Evolutionary conservation across 176 grass and related monocot species (phyloP), one percentile per base, ranked within the genome.

Genomic region (Ensete ventricosum): DNA sequence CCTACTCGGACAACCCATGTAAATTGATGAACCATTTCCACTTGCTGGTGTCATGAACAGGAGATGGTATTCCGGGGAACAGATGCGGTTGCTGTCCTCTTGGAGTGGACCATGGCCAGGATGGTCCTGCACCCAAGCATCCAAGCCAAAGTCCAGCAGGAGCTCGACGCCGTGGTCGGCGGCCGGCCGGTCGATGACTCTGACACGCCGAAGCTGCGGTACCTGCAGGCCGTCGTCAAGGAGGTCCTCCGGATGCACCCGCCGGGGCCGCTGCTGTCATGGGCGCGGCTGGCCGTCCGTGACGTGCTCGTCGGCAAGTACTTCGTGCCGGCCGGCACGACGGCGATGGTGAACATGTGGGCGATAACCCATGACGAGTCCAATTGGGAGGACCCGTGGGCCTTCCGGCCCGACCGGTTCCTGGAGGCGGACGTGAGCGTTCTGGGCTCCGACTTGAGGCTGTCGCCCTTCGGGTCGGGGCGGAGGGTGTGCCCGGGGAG

Each of bases 291-390:
- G 0, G 77, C 81, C 0, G 55, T 65, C 10, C 69, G 9, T 0
- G 86, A 81, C 34, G 9, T 71, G 26, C 50, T 1, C 0, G 75
- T 88, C 1, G 75, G 29, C 9, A 88, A 88, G 55, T 53, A 74
- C 55, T 25, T 84, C 1, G 55, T 88, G 8, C 82, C 70, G 0
- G 69, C 78, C 0, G 86, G 82, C 1, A 88, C 86, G 0, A 88
- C 70, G 1, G 79, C 82, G 0, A 81, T 88, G 82, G 86, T 88
- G 78, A 88, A 84, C 55, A 84, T 88, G 86, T 88, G 79, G 86
- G 79, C 82, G 16, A 88, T 88, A 13, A 27, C 82, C 0, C 86
- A 88, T 8, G 86, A 88, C 14, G 75, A 55, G 69, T 27, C 79
- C 1, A 59, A 78, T 14, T 88, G 86, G 86, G 54, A 53, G 0